Conservation (phyloP, 1,284 basidiomycete species). For the Mycosarcoma maydis region DNA sequence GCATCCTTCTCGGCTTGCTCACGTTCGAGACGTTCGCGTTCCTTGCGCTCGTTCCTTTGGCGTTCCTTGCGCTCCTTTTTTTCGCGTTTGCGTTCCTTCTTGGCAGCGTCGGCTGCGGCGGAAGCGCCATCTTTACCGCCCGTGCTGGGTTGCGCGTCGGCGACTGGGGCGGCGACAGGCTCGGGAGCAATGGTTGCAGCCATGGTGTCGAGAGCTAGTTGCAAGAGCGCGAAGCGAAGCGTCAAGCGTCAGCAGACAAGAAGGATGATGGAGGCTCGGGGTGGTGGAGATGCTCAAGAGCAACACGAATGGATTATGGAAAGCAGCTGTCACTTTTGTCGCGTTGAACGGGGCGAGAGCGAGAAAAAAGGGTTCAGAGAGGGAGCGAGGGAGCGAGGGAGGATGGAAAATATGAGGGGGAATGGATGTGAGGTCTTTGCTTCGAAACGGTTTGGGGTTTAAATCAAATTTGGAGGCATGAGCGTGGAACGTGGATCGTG, state of each 20-base stretch:
- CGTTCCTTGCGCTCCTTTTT: constrained; percentile 51
- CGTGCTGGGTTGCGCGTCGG: constrained; percentile 15
- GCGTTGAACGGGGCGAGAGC: constrained; percentile 2
- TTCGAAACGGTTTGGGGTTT: constrained; percentile 3
- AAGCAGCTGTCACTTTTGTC: constrained; percentile 15
- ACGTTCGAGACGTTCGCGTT: constrained; percentile 37
- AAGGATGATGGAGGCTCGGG: background rate
- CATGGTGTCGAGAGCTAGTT: constrained; percentile 9
- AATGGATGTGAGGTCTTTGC: constrained; percentile 19
- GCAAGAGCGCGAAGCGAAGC: background rate
- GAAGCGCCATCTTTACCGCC: constrained; percentile 1
- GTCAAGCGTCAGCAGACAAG: background rate
- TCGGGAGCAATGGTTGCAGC: constrained; percentile 6
- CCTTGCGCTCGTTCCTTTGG: constrained; percentile 47
- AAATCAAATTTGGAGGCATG: constrained; percentile 10
- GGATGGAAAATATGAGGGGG: constrained; percentile 4
- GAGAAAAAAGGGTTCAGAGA: background rate
- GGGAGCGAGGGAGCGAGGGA: background rate
- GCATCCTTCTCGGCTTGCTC: constrained; percentile 49
- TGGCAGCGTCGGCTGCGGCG: constrained; percentile 5
- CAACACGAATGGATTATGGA: constrained; percentile 5
- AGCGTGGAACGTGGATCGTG: too few species aligned
- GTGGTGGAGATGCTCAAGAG: background rate
- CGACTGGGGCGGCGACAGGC: constrained; percentile 14
- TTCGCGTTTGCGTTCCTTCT: constrained; percentile 35